Conservation (phyloP, 2,329 filamentous ascomycete species). For the Claviceps sp. region DNA sequence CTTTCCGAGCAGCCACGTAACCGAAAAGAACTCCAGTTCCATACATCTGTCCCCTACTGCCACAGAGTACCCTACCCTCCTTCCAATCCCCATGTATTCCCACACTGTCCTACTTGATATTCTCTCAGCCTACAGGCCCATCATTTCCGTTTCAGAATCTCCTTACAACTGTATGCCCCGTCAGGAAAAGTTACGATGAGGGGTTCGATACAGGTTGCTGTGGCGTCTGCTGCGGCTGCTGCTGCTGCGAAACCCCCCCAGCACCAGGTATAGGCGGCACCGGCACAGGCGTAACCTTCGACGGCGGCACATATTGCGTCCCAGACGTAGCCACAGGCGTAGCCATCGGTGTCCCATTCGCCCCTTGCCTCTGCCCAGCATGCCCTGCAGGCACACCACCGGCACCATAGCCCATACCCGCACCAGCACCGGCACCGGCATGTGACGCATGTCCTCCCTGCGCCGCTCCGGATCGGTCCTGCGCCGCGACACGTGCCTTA, state of each 20-base stretch:
- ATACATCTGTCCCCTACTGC: too few relatives aligned
- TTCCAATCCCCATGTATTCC: too few relatives aligned
- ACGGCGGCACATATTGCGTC: conserved; percentile 18
- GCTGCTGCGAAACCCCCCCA: conserved; percentile 13
- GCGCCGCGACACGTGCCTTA: conserved; percentile 32
- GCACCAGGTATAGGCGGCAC: conserved; percentile 28
- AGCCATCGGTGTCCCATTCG: conserved; percentile 20
- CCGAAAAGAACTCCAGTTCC: too few relatives aligned
- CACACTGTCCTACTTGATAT: too few relatives aligned
- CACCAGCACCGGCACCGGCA: background rate
- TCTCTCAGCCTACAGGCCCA: background rate
- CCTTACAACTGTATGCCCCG: background rate
- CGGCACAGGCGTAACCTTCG: conserved; percentile 31
- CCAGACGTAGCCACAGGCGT: conserved; percentile 13
- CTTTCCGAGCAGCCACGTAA: too few relatives aligned
- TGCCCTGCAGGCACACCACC: conserved; percentile 19
- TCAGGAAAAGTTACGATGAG: background rate
- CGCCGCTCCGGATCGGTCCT: conserved; percentile 28
- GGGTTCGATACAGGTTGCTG: conserved; percentile 2
- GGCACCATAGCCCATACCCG: conserved; percentile 17
- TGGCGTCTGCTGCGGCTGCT: conserved; percentile 8
- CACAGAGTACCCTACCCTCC: too few relatives aligned
- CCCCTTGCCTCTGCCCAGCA: conserved; percentile 14
- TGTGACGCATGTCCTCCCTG: conserved; percentile 7
- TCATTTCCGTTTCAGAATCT: background rate